Conservation (phyloP, 208 protist genomes). For the Leishmania braziliensis region DNA sequence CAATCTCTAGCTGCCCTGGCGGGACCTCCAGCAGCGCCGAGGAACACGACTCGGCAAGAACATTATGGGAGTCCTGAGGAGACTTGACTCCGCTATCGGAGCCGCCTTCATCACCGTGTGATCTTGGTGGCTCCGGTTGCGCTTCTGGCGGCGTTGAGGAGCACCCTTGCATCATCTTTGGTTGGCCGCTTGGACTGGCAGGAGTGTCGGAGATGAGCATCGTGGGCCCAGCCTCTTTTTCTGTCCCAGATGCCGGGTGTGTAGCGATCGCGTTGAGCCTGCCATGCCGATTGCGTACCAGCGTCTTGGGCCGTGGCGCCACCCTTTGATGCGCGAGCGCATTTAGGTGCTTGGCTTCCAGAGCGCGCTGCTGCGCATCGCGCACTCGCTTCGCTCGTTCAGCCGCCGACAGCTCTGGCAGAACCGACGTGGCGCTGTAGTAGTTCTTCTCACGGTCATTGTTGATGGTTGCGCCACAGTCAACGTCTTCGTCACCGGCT, state of each 20-base stretch:
- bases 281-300: conserved; percentile 56
- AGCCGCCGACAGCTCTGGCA: conserved; percentile 38
- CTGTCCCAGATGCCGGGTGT: neutral
- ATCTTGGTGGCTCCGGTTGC: neutral
- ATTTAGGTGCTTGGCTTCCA: conserved; percentile 32
- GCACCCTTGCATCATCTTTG: neutral
- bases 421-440: conserved; percentile 7
- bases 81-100: neutral
- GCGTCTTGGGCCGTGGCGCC: conserved; percentile 59
- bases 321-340: conserved; percentile 41
- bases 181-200: neutral
- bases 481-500: neutral
- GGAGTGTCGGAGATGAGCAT: conserved; percentile 11
- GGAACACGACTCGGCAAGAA: conserved; percentile 10
- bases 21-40: neutral
- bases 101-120: neutral
- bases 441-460: neutral
- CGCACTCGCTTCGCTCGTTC: conserved; percentile 52
- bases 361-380: conserved; percentile 46
- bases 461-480: conserved; percentile 1
- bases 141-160: neutral
- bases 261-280: conserved; percentile 39
- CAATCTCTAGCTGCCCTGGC: conserved; percentile 21
- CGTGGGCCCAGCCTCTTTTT: neutral
- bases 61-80: neutral